Evolutionary conservation across 305 asterid genomes (phyloP), one percentile per base, ranked within the genome.

Genomic region (Fraxinus albicans): DNA sequence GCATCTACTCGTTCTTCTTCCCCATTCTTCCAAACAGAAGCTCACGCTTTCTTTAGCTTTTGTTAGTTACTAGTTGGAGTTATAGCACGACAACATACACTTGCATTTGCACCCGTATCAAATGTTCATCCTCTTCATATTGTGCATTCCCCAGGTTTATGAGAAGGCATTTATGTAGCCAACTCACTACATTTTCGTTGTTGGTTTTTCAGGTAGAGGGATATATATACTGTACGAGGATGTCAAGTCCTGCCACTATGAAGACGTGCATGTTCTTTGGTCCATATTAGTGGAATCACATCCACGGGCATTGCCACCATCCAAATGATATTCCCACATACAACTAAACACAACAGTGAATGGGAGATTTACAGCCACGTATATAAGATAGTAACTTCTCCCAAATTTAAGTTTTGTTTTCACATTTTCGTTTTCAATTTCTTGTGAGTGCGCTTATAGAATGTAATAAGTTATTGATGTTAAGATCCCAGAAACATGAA

Each of bases 201-300:
- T 75, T 12, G 73, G 35, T 78, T 81, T 83, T 55, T 80, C 89
- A 92, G 96, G 93, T 44, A 82, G 94, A 84, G 96, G 94, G 86
- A 88, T 92, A 87, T 90, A 92, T 79, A 91, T 92, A 40, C 86
- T 92, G 76, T 89, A 90, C 76, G 94, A 92, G 83, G 96, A 91
- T 80, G 94, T 92, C 67, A 89, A 92, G 89, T 88, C 94, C 23
- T 92, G 96, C 88, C 94, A 90, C 34, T 90, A 83, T 27, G 96
- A 92, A 86, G 96, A 92, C 72, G 96, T 92, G 70, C 96, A 92
- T 77, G 91, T 96, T 12, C 93, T 96, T 47, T 96, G 99, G 99
- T 93, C 99, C 23, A 96, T 96, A 85, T 80, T 96, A 85, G 98
- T 96, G 85, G 97, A 95, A 87, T 90, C 98, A 34, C 97, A 95